phyloP scores from a whole-genome alignment of 192 early-diverging fungal genomes.

The Coemansia sp. region DNA sequence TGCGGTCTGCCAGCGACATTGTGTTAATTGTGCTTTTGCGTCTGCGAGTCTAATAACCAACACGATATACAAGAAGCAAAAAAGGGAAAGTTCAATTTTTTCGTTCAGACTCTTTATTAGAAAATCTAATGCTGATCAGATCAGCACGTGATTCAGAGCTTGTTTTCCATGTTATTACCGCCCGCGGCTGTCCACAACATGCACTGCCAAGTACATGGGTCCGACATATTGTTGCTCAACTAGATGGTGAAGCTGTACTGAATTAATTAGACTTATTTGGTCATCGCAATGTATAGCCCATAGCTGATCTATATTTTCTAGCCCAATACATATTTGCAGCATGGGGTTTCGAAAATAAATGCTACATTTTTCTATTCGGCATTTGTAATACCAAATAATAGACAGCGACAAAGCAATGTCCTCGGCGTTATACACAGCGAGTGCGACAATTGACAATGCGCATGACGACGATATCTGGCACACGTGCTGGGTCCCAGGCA shows the following conservation, averaged over 20 bases:
- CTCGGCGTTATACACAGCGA: constrained; percentile 33
- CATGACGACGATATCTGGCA: constrained; percentile 53
- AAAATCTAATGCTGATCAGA: background rate
- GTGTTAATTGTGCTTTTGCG: background rate
- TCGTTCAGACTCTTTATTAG: background rate
- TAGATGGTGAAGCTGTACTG: too few relatives aligned
- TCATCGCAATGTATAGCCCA: background rate
- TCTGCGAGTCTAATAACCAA: background rate
- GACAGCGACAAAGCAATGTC: constrained; percentile 18
- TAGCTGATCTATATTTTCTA: background rate
- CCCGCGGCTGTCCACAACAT: too few relatives aligned
- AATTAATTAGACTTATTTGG: background rate
- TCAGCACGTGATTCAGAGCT: background rate
- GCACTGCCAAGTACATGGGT: too few relatives aligned
- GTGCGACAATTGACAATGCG: constrained; percentile 34
- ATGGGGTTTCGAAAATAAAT: background rate
- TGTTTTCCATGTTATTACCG: background rate
- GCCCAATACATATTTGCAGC: background rate
- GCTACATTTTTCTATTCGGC: background rate
- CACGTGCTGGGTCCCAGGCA: constrained; percentile 41
- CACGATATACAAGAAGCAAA: background rate
- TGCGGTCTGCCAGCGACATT: constrained; percentile 49
- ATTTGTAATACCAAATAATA: background rate
- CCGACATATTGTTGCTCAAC: too few relatives aligned
- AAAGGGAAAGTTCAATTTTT: background rate